Percentiles rank a stretch among this genome's conserved stretches.
Evolutionary conservation across 768 basidiomycete genomes (phyloP).

Genomic region (Crucibulum laeve): DNA sequence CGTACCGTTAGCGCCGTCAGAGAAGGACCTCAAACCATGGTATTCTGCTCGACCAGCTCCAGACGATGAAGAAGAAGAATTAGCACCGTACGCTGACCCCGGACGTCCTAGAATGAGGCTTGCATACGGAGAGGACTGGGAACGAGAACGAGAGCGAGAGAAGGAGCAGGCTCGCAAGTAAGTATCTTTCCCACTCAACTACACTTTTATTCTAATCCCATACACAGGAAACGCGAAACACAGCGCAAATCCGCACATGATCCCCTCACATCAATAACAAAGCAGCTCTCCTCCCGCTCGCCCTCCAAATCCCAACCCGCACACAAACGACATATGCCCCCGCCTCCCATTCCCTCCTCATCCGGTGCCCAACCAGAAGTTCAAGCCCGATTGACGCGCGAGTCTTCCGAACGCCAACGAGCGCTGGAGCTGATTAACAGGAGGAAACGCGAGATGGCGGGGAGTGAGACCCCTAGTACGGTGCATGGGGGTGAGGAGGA

Average conservation of each 20-base stretch:
- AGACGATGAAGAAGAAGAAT: constrained; percentile 16
- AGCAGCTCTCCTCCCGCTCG: constrained; percentile 48
- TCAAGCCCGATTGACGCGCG: constrained; percentile 61
- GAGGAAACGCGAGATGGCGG: constrained; percentile 59
- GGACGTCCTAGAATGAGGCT: no score
- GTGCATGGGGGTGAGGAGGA: constrained; percentile 42
- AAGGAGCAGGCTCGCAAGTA: constrained; percentile 16
- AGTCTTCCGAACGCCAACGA: constrained; percentile 71
- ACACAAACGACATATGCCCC: constrained; percentile 12
- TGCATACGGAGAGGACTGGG: no score
- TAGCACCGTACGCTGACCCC: no score
- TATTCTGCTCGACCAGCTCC: constrained; percentile 41
- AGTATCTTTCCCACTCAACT: constrained; percentile 5
- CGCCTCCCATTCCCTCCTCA: constrained; percentile 13
- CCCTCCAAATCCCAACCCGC: constrained; percentile 15
- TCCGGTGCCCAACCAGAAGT: constrained; percentile 36
- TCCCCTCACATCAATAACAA: constrained; percentile 71
- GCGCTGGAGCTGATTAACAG: constrained; percentile 68
- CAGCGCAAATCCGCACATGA: constrained; percentile 61
- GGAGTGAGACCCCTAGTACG: constrained; percentile 69
- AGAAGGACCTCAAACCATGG: constrained; percentile 81
- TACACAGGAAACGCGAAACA: constrained; percentile 54
- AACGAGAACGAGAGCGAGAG: constrained; percentile 24
- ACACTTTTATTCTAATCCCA: background rate
- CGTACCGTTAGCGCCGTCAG: constrained; percentile 66